Evolutionary conservation across 805 yeast genomes (phyloP).

Genomic region (Saturnispora gosingensis): DNA sequence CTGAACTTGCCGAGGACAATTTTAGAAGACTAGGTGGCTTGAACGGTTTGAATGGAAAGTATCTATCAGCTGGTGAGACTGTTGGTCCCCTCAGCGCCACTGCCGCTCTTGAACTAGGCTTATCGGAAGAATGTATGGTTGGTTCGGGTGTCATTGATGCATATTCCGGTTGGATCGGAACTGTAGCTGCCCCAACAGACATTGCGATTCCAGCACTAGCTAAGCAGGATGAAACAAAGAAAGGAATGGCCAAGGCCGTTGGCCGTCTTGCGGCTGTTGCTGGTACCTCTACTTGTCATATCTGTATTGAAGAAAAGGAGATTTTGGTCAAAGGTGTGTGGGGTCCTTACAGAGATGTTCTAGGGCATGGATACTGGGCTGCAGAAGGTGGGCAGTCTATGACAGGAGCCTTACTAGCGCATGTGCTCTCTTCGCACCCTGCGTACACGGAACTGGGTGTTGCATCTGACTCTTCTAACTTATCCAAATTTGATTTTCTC

Average conservation of each 20-base stretch:
- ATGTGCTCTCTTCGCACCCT: conserved; percentile 81
- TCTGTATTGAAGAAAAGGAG: conserved; percentile 75
- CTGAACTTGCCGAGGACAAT: conserved; percentile 68
- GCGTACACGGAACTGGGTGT: conserved; percentile 66
- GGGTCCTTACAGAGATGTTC: conserved; percentile 95
- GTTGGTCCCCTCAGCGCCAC: conserved; percentile 61
- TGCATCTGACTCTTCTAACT: conserved; percentile 56
- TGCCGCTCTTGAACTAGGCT: conserved; percentile 78
- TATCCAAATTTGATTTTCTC: conserved; percentile 74
- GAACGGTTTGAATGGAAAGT: conserved; percentile 60
- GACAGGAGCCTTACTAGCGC: conserved; percentile 90
- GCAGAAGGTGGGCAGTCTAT: conserved; percentile 99
- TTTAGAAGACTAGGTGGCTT: conserved; percentile 80
- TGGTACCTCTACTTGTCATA: conserved; percentile 96
- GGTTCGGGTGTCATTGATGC: conserved; percentile 98
- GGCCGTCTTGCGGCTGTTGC: conserved; percentile 97
- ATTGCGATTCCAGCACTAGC: conserved; percentile 41
- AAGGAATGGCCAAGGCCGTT: conserved; percentile 50
- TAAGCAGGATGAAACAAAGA: conserved; percentile 37
- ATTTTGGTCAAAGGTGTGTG: conserved; percentile 94
- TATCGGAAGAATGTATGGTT: conserved; percentile 70
- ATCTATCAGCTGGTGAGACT: conserved; percentile 80
- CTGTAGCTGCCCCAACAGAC: conserved; percentile 85
- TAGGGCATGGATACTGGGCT: conserved; percentile 85
- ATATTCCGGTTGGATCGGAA: conserved; percentile 98